phyloP scores from a whole-genome alignment of 768 basidiomycete species.

The Crassisporium funariophilum region DNA sequence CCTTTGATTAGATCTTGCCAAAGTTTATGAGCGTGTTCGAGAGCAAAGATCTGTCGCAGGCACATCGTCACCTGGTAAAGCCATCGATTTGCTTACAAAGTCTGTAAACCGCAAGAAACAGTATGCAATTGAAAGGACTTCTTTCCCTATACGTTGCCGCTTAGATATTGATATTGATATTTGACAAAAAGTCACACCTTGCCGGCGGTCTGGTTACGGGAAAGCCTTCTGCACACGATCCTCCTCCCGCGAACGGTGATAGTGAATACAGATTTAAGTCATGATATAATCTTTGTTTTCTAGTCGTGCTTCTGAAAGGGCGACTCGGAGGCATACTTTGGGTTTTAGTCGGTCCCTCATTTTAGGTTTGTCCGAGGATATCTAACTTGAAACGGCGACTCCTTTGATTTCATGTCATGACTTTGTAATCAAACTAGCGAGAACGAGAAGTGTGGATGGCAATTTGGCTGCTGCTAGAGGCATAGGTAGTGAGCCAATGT shows the following conservation, averaged over 20 bases:
- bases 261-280: neutral
- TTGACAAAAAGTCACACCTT: neutral
- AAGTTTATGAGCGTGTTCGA: no score
- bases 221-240: constrained; percentile 10
- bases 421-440: neutral
- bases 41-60: no score
- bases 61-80: no score
- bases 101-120: no score
- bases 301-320: constrained; percentile 4
- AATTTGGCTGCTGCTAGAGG: neutral
- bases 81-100: no score
- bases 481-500: neutral
- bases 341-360: neutral
- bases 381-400: neutral
- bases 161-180: constrained; percentile 2
- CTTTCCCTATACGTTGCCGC: constrained; percentile 14
- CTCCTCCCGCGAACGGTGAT: constrained; percentile 13
- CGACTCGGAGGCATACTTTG: constrained; percentile 11
- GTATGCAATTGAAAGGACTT: no score
- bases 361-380: no score
- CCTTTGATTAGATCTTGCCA: no score
- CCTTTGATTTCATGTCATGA: neutral
- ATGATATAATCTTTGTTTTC: neutral
- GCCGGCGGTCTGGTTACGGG: no score
- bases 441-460: neutral